Evolutionary conservation across 768 basidiomycete species (phyloP).

Genomic region (Psilocybe subaeruginosa): DNA sequence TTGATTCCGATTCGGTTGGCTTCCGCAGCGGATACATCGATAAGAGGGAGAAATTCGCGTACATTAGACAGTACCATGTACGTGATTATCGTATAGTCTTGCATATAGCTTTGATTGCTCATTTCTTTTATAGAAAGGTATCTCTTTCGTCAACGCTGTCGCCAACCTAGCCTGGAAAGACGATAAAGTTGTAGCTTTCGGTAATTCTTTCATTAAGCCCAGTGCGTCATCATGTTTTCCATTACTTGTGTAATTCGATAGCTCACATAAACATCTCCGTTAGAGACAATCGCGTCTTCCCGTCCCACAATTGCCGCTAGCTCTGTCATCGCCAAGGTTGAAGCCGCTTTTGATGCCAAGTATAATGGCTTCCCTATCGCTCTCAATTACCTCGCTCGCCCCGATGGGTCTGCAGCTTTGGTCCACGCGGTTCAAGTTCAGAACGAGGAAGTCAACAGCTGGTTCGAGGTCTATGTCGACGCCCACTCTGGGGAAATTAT

Average conservation of each 20-base stretch:
- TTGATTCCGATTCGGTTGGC: conserved; percentile 16
- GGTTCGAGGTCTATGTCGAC: conserved; percentile 62
- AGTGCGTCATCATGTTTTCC: conserved; percentile 30
- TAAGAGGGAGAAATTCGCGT: conserved; percentile 17
- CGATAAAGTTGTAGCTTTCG: conserved; percentile 31
- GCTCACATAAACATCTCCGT: not conserved
- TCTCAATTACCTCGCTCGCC: conserved; percentile 32
- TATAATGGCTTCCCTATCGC: conserved; percentile 40
- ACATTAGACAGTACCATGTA: conserved; percentile 22
- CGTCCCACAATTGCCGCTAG: conserved; percentile 14
- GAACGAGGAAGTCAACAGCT: conserved; percentile 35
- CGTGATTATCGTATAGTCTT: not conserved
- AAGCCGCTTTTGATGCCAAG: conserved; percentile 39
- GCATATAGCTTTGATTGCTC: not conserved
- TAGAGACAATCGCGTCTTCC: conserved; percentile 12
- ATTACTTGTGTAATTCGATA: conserved; percentile 7
- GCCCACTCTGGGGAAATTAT: conserved; percentile 49
- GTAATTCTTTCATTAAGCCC: conserved; percentile 34
- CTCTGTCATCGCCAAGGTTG: conserved; percentile 39
- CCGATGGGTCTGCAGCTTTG: conserved; percentile 40
- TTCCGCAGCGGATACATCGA: conserved; percentile 20
- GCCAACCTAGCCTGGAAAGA: conserved; percentile 24
- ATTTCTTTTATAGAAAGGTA: conserved; percentile 12
- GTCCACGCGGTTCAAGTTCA: conserved; percentile 39
- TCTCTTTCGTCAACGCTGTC: conserved; percentile 33